Base-by-base conservation (phyloP, 2,329 filamentous ascomycete species). In the Cladosporium sp. region DNA sequence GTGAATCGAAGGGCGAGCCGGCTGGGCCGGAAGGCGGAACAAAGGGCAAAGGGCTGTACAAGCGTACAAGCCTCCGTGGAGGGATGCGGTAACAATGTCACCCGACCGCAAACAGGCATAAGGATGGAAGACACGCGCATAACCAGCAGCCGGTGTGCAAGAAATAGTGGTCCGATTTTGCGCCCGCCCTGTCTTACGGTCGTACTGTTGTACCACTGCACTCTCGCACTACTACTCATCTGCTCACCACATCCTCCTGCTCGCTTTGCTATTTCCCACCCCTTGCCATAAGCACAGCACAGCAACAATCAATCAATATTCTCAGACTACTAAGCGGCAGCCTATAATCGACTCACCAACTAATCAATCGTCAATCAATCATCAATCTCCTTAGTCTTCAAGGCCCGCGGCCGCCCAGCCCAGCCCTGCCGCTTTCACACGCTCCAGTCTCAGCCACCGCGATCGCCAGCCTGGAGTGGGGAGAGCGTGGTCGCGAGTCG, bases 381-480 rank as follows among this genome's bases (percentile, higher is more conserved):
- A 47, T 21, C n/a, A 21, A n/a, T 47, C 41, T 44, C 18, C 7
- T 44, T 47, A 47, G 41, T 47, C 41, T 47, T 47, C 41, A 47
- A 47, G n/a, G 41, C 41, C 41, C 12, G 26, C 49, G 49, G 8
- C 26, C 24, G 55, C 12, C 55, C 32, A 58, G 30, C 55, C 55
- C 55, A 41, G 55, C 55, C 34, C 38, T 36, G 32, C 49, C 28
- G 24, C 0, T 58, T 28, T 58, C 55, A 58, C 55, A 47, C 41
- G 41, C 41, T 47, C 24, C 49, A 52, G 49, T 30, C 49, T 52
- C 49, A 59, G 57, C 57, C 57, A 59, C 57, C 57, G 24, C 24
- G 57, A 59, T 59, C 57, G 57, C n/a, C 57, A 59, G 41, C 18
- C 41, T 44, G 3, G 41, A n/a, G 57, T 59, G 57, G 36, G 57